A percentile compares a stretch with the other conserved stretches of the same genome.
Conservation (phyloP, 345 rosid species). For the Murraya koenigii region DNA sequence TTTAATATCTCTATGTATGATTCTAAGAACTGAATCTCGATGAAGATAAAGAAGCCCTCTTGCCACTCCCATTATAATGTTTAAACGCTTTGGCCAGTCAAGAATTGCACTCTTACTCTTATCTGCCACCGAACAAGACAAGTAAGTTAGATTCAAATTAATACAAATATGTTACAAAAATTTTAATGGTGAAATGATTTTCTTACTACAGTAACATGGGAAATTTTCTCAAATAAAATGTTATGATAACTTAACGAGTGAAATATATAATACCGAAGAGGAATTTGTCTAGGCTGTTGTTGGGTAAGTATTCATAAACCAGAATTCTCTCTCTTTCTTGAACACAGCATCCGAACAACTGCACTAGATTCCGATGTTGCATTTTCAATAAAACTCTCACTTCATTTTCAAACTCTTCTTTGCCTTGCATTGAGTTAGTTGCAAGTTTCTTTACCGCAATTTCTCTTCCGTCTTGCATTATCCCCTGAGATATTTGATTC, state of each 20-base stretch:
- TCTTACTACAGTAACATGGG: no score
- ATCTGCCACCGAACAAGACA: background rate
- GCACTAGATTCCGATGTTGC: conserved; percentile 17
- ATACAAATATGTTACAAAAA: no score
- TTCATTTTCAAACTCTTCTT: conserved; percentile 14
- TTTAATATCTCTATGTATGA: conserved; percentile 9
- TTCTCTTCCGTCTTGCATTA: background rate
- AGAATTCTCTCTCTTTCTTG: conserved; percentile 13
- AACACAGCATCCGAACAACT: conserved; percentile 8
- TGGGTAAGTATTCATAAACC: conserved; percentile 17
- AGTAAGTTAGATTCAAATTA: background rate
- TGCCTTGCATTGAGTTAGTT: conserved; percentile 1
- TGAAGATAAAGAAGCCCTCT: conserved; percentile 4
- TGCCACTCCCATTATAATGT: conserved; percentile 6
- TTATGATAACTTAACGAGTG: background rate
- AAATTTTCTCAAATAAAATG: no score
- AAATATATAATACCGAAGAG: conserved; percentile 6
- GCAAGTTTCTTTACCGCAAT: conserved; percentile 11
- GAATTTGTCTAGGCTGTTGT: conserved; percentile 18
- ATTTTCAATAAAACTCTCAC: background rate
- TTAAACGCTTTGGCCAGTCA: conserved; percentile 3
- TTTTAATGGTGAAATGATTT: no score
- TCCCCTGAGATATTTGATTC: conserved; percentile 1
- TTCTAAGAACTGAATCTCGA: background rate
- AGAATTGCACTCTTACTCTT: conserved; percentile 1